phyloP scores from a whole-genome alignment of 257 asterid species.

The Cynanchum wilfordii region DNA sequence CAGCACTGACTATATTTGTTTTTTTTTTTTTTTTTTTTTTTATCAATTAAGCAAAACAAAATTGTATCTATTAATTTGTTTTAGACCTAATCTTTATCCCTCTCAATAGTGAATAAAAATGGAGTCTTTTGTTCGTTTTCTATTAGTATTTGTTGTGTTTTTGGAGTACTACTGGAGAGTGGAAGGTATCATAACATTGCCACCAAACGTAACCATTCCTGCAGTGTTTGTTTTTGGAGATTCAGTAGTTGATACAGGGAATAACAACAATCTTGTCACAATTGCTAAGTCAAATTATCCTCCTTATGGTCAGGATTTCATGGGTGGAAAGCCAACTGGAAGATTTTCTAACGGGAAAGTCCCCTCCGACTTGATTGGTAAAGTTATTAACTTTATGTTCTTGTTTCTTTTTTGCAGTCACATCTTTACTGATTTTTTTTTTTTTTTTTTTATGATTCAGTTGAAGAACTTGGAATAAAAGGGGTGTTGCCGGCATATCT shows the following conservation, averaged over 20 bases:
- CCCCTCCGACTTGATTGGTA: slow-evolving; percentile 53
- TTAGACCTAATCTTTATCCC: background rate
- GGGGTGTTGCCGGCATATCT: slow-evolving; percentile 46
- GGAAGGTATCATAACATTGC: slow-evolving; percentile 20
- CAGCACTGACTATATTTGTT: no score
- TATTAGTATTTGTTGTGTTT: slow-evolving; percentile 1
- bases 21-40: no score
- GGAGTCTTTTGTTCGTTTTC: slow-evolving; percentile 3
- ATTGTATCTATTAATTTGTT: background rate
- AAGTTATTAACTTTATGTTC: no score
- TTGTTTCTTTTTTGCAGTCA: no score
- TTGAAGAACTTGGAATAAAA: slow-evolving; percentile 55
- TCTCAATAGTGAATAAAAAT: background rate
- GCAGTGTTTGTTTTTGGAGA: slow-evolving; percentile 59
- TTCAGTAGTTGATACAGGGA: slow-evolving; percentile 59
- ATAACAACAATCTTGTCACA: slow-evolving; percentile 44
- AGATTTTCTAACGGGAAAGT: slow-evolving; percentile 59
- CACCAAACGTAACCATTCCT: slow-evolving; percentile 28
- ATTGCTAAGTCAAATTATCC: slow-evolving; percentile 38
- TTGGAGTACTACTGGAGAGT: slow-evolving; percentile 6
- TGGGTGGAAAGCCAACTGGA: slow-evolving; percentile 60
- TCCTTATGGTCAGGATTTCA: slow-evolving; percentile 62
- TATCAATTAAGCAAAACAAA: no score
- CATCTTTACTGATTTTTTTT: no score
- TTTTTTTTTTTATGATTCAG: slow-evolving; percentile 22